Evolutionary conservation across 345 rosid genomes (phyloP), one percentile per base, ranked within the genome.

Genomic region (Gossypium stocksii): DNA sequence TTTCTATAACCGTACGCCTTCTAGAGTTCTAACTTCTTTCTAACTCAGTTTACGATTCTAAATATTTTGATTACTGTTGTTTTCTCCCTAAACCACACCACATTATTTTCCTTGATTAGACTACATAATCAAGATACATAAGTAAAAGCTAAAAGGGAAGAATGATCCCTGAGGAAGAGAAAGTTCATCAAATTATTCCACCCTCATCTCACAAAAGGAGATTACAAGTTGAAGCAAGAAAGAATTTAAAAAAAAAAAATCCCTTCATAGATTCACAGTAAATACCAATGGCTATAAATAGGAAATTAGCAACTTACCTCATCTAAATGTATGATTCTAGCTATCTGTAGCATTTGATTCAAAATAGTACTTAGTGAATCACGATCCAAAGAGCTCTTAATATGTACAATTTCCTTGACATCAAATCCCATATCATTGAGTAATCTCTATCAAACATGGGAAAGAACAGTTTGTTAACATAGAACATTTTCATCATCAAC

Each of bases 291-390:
- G 1, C 25, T 29, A 3, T 23, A 64, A 15, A 48, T 17, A 13
- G 65, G 23, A 19, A 54, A 68, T 34, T 38, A 49, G 66, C 68
- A 73, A 69, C 34, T 78, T 80, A 90, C 98, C 94, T 91, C 92
- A 78, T 89, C 89, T 68, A 93, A 83, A 77, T 79, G 85, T 75
- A 76, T 81, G 43, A 93, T 87, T 87, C 98, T 84, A 74, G 83
- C 91, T 62, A 88, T 81, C 66, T 78, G 84, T 78, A 89, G 87
- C 84, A 90, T 77, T 72, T 77, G 82, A 58, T 84, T 84, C 73
- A 89, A 83, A 38, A 78, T 57, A 67, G 49, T 11, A 65, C 48
- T 66, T 56, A 83, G 59, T 60, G 82, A 86, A 51, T 89, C 84
- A 75, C 79, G 75, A 72, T 60, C 80, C 11, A 76, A 74, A 46